These are phyloP conservation scores for Paecilomyces formosus DNA, from an alignment of 2,329 filamentous ascomycete genomes.

Conservation along the genomic window DNA sequence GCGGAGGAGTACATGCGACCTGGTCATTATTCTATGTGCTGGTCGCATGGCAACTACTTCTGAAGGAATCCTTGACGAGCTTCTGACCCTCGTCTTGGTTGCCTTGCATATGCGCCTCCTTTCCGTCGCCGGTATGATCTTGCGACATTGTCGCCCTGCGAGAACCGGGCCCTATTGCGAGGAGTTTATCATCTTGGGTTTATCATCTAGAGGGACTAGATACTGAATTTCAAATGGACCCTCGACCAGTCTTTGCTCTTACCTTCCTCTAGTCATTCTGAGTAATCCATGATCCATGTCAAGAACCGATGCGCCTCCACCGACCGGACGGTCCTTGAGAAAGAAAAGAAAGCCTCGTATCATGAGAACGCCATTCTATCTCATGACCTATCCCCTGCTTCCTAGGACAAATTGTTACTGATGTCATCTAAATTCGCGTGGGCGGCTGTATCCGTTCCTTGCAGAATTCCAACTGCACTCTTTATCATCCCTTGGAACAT, in stretches of 20 bases:
- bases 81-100: constrained; percentile 8
- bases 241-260: background rate
- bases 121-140: background rate
- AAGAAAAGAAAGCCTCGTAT: background rate
- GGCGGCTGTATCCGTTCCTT: background rate
- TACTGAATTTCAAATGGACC: background rate
- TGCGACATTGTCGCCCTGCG: background rate
- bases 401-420: background rate
- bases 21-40: background rate
- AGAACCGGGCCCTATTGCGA: background rate
- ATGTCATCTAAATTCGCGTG: background rate
- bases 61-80: constrained; percentile 2
- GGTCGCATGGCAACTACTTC: background rate
- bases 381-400: background rate
- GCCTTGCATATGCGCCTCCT: background rate
- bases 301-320: background rate
- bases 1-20: background rate
- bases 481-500: background rate
- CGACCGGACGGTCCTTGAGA: background rate
- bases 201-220: background rate
- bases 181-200: background rate
- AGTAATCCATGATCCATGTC: background rate
- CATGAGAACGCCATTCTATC: background rate
- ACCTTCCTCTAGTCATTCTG: background rate
- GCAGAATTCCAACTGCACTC: background rate